Evolutionary conservation across 1,139 yeast species (phyloP), one percentile per base, ranked within the genome.

Genomic region (Magnusiomyces magnusii): DNA sequence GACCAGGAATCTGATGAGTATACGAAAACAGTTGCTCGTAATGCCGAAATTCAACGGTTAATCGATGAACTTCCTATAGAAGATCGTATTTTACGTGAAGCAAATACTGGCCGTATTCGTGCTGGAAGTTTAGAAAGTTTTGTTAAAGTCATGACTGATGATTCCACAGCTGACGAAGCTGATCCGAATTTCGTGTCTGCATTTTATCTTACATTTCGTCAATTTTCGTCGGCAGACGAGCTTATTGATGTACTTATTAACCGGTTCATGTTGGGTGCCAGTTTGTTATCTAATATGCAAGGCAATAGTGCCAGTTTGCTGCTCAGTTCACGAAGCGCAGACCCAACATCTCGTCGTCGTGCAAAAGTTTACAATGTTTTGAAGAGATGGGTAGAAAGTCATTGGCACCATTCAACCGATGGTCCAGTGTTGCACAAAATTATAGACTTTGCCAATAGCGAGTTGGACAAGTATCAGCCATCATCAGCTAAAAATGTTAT

Each of bases 361-460:
- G 80, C 84, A 61, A 74, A 86, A 58, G 83, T 89, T 51, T 83
- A 85, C 63, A 82, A 80, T 65, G 77, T 87, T 71, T 83, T 90
- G 67, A 87, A 83, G 67, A 75, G 84, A 56, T 92, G 98, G 98
- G 74, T 91, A 72, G 95, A 89, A 71, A 85, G 93, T 57, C 90
- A 86, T 69, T 92, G 97, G 97, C 81, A 83, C 65, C 81, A 78
- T 58, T 78, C 80, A 41, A 67, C 75, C 17, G 97, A 90, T 68
- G 81, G 80, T 62, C 75, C 73, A 27, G 76, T 84, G 41, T 72
- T 91, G 54, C 83, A 93, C 13, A 84, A 90, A 0, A 74, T 90
- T 67, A 78, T 87, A 49, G 86, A 86, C 68, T 86, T 90, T 67
- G 85, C 88, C 68, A 87, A 87, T 70, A 93, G 87, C 13, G 59